Evolutionary conservation across 768 basidiomycete species (phyloP).

Genomic region (Crepidotus variabilis): DNA sequence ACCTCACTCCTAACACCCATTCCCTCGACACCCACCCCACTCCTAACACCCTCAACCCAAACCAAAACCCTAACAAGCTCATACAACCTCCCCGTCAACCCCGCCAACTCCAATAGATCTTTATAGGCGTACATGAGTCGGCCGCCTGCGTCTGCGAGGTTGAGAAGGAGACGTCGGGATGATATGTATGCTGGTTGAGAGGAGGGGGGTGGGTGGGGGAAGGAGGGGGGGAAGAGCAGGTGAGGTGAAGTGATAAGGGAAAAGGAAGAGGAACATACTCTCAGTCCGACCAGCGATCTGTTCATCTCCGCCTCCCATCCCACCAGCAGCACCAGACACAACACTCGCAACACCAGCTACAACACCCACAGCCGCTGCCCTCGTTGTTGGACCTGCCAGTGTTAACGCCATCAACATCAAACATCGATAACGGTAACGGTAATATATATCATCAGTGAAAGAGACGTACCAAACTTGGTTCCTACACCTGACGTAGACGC

Average conservation of each 20-base stretch:
- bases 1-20: too few species aligned
- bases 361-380: background rate
- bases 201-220: background rate
- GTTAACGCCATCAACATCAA: too few species aligned
- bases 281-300: constrained; percentile 11
- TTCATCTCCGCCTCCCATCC: constrained; percentile 2
- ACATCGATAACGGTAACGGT: too few species aligned
- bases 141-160: constrained; percentile 95
- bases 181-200: constrained; percentile 72
- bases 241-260: background rate
- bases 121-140: constrained; percentile 97
- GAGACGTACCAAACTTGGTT: background rate
- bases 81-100: constrained; percentile 81
- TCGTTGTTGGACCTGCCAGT: constrained; percentile 23
- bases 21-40: background rate
- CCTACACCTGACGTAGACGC: background rate
- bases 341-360: constrained; percentile 2
- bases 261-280: background rate
- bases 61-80: constrained; percentile 21
- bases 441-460: too few species aligned
- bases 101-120: constrained; percentile 92
- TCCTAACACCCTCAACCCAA: background rate
- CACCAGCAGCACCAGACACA: background rate
- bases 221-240: too few species aligned
- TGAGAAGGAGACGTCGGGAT: constrained; percentile 84